Evolutionary conservation across 1,284 basidiomycete genomes (phyloP).

Genomic region (Ganoderma leucocontextum): DNA sequence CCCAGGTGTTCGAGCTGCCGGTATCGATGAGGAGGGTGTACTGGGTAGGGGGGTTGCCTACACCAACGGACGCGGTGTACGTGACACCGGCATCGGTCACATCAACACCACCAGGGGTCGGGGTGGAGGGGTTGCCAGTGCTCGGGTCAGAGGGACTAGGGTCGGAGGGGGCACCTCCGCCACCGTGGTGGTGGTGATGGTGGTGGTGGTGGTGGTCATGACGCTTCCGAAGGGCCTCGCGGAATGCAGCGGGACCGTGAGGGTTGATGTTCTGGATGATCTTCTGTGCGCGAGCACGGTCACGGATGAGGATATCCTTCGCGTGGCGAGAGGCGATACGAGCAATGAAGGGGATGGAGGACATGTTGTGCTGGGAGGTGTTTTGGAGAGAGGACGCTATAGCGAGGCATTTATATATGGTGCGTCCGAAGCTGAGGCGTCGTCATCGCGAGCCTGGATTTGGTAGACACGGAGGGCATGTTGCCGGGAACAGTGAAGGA

Average conservation of each 20-base stretch:
- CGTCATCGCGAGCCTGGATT: neutral
- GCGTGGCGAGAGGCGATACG: conserved; percentile 49
- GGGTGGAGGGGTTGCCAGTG: conserved; percentile 11
- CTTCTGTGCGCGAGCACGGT: conserved; percentile 62
- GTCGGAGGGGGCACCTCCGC: conserved; percentile 24
- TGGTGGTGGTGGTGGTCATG: conserved; percentile 40
- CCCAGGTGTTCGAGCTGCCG: conserved; percentile 56
- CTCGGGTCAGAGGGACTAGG: conserved; percentile 10
- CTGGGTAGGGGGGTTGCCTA: conserved; percentile 64
- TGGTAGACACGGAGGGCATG: neutral
- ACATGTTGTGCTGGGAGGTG: neutral
- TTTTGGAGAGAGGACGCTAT: neutral
- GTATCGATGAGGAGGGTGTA: conserved; percentile 69
- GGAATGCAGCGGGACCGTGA: conserved; percentile 54
- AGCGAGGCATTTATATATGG: neutral
- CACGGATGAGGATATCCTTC: conserved; percentile 58
- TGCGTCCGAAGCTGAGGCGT: neutral
- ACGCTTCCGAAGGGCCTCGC: conserved; percentile 37
- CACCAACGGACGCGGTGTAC: conserved; percentile 62
- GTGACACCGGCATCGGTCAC: conserved; percentile 63
- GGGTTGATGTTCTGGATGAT: conserved; percentile 57
- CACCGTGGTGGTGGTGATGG: conserved; percentile 29
- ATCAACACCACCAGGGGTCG: conserved; percentile 48
- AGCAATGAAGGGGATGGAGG: conserved; percentile 53
- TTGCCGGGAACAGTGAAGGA: neutral